Evolutionary conservation across 2,329 filamentous ascomycete species (phyloP).

Genomic region (Cylindrodendrum hubeiense): DNA sequence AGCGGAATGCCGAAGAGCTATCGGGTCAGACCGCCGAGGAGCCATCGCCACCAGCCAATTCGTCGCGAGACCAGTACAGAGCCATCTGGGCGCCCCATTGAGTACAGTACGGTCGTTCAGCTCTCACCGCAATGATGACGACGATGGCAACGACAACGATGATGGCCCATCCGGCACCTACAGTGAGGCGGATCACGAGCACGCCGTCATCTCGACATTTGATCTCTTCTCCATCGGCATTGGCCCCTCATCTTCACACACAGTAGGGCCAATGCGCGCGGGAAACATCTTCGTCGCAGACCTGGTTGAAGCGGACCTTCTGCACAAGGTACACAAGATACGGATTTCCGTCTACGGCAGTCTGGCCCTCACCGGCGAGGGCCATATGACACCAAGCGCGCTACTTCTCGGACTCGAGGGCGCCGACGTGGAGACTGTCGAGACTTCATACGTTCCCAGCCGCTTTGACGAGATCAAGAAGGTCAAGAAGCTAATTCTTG

Average conservation of each 20-base stretch:
- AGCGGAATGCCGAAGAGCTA: no score
- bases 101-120: neutral
- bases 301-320: slow-evolving; percentile 58
- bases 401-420: slow-evolving; percentile 63
- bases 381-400: slow-evolving; percentile 65
- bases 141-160: slow-evolving; percentile 31
- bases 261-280: slow-evolving; percentile 64
- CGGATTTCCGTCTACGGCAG: slow-evolving; percentile 63
- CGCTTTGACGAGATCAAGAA: slow-evolving; percentile 61
- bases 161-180: slow-evolving; percentile 53
- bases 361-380: slow-evolving; percentile 63
- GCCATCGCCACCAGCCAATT: neutral
- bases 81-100: neutral
- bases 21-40: no score
- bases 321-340: slow-evolving; percentile 60
- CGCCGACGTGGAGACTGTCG: slow-evolving; percentile 62
- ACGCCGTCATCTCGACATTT: slow-evolving; percentile 65
- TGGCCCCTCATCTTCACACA: slow-evolving; percentile 64
- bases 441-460: slow-evolving; percentile 60
- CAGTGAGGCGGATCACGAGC: slow-evolving; percentile 63
- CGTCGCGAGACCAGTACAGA: neutral
- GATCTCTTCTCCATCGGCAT: slow-evolving; percentile 66
- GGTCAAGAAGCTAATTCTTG: slow-evolving; percentile 58
- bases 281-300: slow-evolving; percentile 65
- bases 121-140: slow-evolving; percentile 39